phyloP scores from a whole-genome alignment of 2,329 filamentous ascomycete genomes.

The Curvularia hawaiiensis region DNA sequence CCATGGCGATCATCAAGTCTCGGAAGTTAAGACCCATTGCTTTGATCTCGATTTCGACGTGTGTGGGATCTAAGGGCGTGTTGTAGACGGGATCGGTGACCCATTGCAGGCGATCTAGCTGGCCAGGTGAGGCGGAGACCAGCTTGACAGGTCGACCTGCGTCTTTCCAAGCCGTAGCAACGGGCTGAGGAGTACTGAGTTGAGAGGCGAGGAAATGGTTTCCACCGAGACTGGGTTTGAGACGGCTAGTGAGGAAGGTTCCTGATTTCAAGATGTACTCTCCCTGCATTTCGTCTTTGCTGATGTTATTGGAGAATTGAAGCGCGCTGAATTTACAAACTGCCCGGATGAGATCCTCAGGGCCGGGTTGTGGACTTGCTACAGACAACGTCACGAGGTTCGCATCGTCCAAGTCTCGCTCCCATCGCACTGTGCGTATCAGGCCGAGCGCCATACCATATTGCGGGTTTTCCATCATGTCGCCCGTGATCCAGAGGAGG shows the following conservation, averaged over 20 bases:
- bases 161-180: neutral
- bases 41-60: constrained; percentile 1
- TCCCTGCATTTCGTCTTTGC: constrained; percentile 1
- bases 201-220: constrained; percentile 1
- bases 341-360: neutral
- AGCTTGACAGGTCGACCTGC: neutral
- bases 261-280: constrained; percentile 1
- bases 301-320: neutral
- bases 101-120: constrained; percentile 1
- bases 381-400: neutral
- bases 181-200: constrained; percentile 1
- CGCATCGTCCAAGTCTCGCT: constrained; percentile 1
- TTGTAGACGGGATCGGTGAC: neutral
- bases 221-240: neutral
- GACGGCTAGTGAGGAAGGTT: constrained; percentile 2
- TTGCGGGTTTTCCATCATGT: neutral
- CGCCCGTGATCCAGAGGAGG: neutral
- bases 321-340: neutral
- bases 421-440: constrained; percentile 5
- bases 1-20: constrained; percentile 4
- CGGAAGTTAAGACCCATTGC: constrained; percentile 4
- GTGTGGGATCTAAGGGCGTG: neutral
- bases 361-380: neutral
- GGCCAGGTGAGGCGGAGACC: neutral
- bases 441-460: constrained; percentile 1